Evolutionary conservation across 2,329 filamentous ascomycete species (phyloP).

Genomic region (Fusarium continuum): DNA sequence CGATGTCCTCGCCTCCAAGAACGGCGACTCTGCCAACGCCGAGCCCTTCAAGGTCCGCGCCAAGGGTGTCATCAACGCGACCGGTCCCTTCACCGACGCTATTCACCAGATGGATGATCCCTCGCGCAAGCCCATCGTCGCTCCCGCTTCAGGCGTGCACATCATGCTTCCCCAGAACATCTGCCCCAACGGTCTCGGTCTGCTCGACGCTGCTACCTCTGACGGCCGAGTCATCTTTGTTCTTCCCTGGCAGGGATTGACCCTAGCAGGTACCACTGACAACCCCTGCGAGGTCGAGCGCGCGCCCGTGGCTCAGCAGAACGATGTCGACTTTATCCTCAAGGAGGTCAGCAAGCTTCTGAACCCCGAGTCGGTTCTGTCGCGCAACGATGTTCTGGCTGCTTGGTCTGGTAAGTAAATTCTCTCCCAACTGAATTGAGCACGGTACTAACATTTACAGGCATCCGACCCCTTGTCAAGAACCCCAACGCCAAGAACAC

Average conservation of each 20-base stretch:
- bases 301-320: conserved; percentile 76
- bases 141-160: conserved; percentile 84
- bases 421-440: rapidly evolving
- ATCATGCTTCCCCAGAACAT: conserved; percentile 82
- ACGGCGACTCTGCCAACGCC: conserved; percentile 62
- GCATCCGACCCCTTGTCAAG: conserved; percentile 80
- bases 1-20: conserved; percentile 68
- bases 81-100: conserved; percentile 82
- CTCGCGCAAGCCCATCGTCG: conserved; percentile 74
- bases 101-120: conserved; percentile 84
- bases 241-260: conserved; percentile 86
- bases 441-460: conserved; percentile 42
- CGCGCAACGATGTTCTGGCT: conserved; percentile 78
- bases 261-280: conserved; percentile 85
- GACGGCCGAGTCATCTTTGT: conserved; percentile 92
- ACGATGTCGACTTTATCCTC: conserved; percentile 85
- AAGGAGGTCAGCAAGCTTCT: conserved; percentile 80
- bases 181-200: conserved; percentile 81
- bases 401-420: conserved; percentile 75
- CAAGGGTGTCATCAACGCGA: conserved; percentile 85
- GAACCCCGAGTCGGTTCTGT: conserved; percentile 77
- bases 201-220: conserved; percentile 80
- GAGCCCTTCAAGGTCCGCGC: conserved; percentile 74
- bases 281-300: conserved; percentile 73
- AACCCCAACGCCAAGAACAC: conserved; percentile 85